phyloP scores from a whole-genome alignment of 805 yeast genomes.

The Dipodascopsis uninucleata region DNA sequence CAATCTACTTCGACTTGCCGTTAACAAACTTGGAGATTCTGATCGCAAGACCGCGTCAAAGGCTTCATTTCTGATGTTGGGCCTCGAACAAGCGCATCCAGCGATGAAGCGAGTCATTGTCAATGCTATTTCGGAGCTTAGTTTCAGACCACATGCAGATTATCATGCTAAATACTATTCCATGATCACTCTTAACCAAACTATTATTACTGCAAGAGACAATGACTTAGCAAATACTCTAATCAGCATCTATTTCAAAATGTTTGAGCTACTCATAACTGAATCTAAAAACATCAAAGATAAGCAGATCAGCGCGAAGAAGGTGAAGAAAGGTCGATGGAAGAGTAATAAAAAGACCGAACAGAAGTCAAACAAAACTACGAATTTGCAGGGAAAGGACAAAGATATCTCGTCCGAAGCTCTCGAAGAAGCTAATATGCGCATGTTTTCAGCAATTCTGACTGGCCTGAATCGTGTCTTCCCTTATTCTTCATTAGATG shows the following conservation, averaged over 20 bases:
- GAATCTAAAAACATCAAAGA: conserved; percentile 55
- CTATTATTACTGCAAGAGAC: conserved; percentile 76
- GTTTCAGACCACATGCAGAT: conserved; percentile 67
- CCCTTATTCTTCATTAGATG: conserved; percentile 77
- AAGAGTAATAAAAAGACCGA: conserved; percentile 46
- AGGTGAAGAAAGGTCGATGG: conserved; percentile 59
- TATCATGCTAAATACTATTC: conserved; percentile 88
- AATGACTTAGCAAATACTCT: conserved; percentile 76
- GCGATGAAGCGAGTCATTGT: conserved; percentile 85
- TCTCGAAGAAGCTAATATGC: conserved; percentile 71
- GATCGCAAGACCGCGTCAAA: conserved; percentile 89
- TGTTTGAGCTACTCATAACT: conserved; percentile 77
- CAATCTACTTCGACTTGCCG: conserved; percentile 80
- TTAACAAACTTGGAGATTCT: conserved; percentile 89
- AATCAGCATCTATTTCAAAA: conserved; percentile 76
- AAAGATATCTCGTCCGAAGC: conserved; percentile 29
- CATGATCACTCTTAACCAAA: conserved; percentile 84
- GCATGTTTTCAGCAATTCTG: conserved; percentile 80
- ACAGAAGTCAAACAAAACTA: conserved; percentile 24
- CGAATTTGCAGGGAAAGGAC: conserved; percentile 4
- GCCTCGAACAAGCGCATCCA: conserved; percentile 86
- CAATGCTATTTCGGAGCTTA: conserved; percentile 74
- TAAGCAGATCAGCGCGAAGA: conserved; percentile 38
- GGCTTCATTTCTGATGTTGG: conserved; percentile 74
- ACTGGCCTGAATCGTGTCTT: conserved; percentile 96